Conservation (phyloP, 2,329 filamentous ascomycete species). For the Colletotrichum sp. region DNA sequence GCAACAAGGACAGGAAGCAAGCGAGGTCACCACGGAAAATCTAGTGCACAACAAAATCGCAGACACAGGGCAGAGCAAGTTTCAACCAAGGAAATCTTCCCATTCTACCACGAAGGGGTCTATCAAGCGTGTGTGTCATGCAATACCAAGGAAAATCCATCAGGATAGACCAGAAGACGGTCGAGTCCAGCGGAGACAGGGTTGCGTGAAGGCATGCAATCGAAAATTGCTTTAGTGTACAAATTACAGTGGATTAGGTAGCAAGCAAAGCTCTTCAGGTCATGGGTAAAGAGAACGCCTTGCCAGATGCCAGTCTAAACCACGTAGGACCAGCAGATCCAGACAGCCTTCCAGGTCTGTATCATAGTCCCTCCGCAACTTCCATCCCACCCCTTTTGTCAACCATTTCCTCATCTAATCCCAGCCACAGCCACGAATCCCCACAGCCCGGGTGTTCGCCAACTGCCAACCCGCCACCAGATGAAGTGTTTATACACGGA, state of each 20-base stretch:
- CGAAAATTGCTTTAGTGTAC: slow-evolving; percentile 63
- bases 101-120: slow-evolving; percentile 9
- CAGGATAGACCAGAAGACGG: slow-evolving; percentile 22
- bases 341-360: slow-evolving; percentile 33
- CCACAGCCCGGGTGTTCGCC: slow-evolving; percentile 39
- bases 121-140: slow-evolving; percentile 11
- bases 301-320: slow-evolving; percentile 55
- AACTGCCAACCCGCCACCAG: slow-evolving; percentile 31
- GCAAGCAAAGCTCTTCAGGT: slow-evolving; percentile 45
- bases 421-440: slow-evolving; percentile 25
- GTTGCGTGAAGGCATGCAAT: slow-evolving; percentile 43
- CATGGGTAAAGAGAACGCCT: slow-evolving; percentile 47
- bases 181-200: slow-evolving; percentile 34
- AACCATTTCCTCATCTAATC: slow-evolving; percentile 35
- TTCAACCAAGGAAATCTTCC: slow-evolving; percentile 14
- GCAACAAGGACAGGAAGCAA: neutral
- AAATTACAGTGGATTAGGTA: slow-evolving; percentile 66
- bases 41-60: neutral
- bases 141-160: slow-evolving; percentile 19
- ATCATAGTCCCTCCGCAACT: slow-evolving; percentile 51
- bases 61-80: neutral
- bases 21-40: neutral
- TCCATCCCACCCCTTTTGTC: slow-evolving; percentile 51
- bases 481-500: slow-evolving; percentile 47
- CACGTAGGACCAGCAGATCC: slow-evolving; percentile 45